These are phyloP conservation scores for Trichoderma erinaceum DNA, from an alignment of 495 filamentous ascomycete species.

Conservation along the genomic window DNA sequence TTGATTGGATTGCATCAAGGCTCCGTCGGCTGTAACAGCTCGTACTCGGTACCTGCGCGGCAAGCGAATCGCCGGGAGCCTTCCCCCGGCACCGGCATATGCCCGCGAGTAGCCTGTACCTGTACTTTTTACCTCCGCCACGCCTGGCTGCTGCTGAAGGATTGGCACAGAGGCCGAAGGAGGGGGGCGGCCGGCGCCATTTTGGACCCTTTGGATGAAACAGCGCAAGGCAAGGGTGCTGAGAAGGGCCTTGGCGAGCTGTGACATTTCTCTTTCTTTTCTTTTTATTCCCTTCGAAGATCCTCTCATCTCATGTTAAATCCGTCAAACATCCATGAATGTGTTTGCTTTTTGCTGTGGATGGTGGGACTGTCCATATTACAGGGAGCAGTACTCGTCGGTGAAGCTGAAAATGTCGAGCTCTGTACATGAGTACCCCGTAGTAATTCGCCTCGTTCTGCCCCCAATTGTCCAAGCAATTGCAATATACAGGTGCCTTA, in stretches of 20 bases:
- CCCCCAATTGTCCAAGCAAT: too few species aligned
- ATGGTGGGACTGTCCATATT: not conserved
- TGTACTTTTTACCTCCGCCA: not conserved
- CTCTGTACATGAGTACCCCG: too few species aligned
- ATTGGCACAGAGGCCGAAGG: not conserved
- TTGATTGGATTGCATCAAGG: too few species aligned
- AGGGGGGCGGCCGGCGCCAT: not conserved
- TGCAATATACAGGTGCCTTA: too few species aligned
- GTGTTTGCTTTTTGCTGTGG: not conserved
- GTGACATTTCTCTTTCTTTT: not conserved
- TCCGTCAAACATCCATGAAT: not conserved
- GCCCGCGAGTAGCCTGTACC: not conserved
- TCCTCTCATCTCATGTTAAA: not conserved
- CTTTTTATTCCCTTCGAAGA: not conserved
- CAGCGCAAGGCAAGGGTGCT: constrained; percentile 7
- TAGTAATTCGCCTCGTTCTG: too few species aligned
- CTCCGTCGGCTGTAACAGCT: too few species aligned
- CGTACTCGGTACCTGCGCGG: too few species aligned
- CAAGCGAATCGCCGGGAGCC: too few species aligned
- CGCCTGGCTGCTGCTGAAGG: not conserved
- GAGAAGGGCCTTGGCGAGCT: not conserved
- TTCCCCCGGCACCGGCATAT: too few species aligned
- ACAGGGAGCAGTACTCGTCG: too few species aligned
- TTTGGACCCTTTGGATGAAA: constrained; percentile 12
- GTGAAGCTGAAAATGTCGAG: too few species aligned